A percentile compares a stretch with the other conserved stretches of the same genome.
phyloP scores from a whole-genome alignment of 306 rosid genomes.

The Casuarina cunninghamiana region DNA sequence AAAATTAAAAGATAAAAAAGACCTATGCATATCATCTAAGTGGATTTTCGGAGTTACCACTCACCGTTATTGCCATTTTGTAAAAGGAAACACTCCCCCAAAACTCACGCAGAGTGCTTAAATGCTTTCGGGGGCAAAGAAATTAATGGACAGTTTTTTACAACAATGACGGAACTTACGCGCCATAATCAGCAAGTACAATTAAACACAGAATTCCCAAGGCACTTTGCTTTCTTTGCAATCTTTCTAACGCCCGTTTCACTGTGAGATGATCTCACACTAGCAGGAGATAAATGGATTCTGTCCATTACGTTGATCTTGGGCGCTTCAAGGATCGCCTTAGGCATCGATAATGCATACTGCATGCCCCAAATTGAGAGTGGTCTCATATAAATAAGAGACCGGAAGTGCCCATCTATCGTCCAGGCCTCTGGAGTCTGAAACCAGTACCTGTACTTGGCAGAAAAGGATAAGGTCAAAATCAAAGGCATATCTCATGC shows the following conservation, averaged over 20 bases:
- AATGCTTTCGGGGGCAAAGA: constrained; percentile 29
- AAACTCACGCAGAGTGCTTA: constrained; percentile 12
- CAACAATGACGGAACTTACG: constrained; percentile 32
- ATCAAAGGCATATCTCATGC: not conserved
- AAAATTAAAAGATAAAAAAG: not conserved
- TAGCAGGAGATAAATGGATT: constrained; percentile 67
- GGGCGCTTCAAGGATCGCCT: constrained; percentile 94
- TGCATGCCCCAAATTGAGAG: constrained; percentile 97
- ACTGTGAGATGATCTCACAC: constrained; percentile 47
- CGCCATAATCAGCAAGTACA: constrained; percentile 68
- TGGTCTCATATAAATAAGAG: constrained; percentile 95
- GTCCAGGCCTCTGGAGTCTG: constrained; percentile 98
- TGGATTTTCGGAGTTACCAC: constrained; percentile 1
- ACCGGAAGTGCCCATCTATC: constrained; percentile 83
- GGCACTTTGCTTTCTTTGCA: constrained; percentile 65
- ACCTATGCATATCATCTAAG: constrained; percentile 11
- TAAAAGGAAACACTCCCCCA: constrained; percentile 12
- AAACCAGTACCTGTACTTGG: constrained; percentile 70
- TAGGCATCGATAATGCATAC: constrained; percentile 68
- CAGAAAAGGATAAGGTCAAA: constrained; percentile 7
- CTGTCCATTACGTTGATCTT: constrained; percentile 86
- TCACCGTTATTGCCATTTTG: constrained; percentile 16
- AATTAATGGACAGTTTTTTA: constrained; percentile 31
- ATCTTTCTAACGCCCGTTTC: constrained; percentile 78
- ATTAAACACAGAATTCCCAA: constrained; percentile 71